Conservation (phyloP, 345 rosid species). For the Brassica carinata region DNA sequence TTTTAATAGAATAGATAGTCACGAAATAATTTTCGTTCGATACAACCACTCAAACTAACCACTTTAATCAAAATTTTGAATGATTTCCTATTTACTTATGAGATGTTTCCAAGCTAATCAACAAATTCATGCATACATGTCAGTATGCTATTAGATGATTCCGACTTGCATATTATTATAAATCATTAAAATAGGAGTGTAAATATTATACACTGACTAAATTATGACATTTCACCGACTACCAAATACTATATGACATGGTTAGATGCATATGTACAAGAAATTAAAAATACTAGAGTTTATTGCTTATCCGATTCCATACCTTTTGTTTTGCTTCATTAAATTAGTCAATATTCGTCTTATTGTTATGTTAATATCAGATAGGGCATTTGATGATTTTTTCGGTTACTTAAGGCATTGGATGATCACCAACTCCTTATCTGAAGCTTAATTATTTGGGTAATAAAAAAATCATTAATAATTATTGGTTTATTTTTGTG, state of each 20-base stretch:
- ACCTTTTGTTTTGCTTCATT: background rate
- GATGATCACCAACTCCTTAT: conserved; percentile 19
- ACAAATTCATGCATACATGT: conserved; percentile 22
- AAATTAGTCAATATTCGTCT: background rate
- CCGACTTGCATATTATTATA: conserved; percentile 14
- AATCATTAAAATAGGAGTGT: background rate
- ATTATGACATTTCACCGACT: conserved; percentile 32
- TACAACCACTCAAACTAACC: conserved; percentile 22
- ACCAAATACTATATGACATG: conserved; percentile 4
- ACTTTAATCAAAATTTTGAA: background rate
- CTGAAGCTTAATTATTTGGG: conserved; percentile 13
- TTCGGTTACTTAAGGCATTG: conserved; percentile 11
- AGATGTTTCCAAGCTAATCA: conserved; percentile 2
- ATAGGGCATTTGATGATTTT: conserved; percentile 17
- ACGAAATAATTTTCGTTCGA: background rate
- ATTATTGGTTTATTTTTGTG: background rate
- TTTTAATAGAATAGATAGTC: background rate
- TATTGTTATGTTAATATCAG: background rate
- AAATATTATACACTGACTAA: conserved; percentile 16
- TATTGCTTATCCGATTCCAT: conserved; percentile 13
- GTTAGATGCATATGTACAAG: conserved; percentile 9
- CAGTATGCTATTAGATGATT: conserved; percentile 25
- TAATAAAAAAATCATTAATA: background rate
- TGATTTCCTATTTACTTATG: background rate
- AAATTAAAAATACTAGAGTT: background rate